phyloP scores from a whole-genome alignment of 306 rosid species.

The Fagus crenata region DNA sequence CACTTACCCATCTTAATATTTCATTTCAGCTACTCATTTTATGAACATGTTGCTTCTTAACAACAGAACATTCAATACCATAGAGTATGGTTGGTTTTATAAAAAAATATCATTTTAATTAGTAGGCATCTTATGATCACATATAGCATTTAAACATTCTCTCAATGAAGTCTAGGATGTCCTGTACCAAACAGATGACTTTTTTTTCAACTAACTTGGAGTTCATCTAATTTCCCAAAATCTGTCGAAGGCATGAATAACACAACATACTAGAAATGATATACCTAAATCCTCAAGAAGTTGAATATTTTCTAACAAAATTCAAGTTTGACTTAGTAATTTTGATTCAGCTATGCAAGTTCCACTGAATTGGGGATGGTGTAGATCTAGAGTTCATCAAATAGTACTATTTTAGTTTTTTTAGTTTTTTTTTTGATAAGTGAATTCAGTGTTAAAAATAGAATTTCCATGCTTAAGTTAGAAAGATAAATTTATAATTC shows the following conservation, averaged over 20 bases:
- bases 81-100: too few species aligned
- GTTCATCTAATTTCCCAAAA: background rate
- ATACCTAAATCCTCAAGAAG: background rate
- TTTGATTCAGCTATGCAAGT: background rate
- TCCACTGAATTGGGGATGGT: background rate
- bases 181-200: background rate
- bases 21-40: too few species aligned
- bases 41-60: too few species aligned
- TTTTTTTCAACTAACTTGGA: background rate
- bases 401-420: background rate
- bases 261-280: background rate
- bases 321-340: background rate
- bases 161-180: background rate
- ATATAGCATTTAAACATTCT: background rate
- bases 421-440: background rate
- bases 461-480: background rate
- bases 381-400: background rate
- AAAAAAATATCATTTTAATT: too few species aligned
- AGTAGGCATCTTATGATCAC: background rate
- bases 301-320: background rate
- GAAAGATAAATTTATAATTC: background rate
- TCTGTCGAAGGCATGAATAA: background rate
- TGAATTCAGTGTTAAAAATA: too few species aligned
- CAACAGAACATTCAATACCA: too few species aligned
- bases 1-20: too few species aligned